These are phyloP conservation scores for Galerina marginata DNA, from an alignment of 768 basidiomycete genomes.

Conservation along the genomic window DNA sequence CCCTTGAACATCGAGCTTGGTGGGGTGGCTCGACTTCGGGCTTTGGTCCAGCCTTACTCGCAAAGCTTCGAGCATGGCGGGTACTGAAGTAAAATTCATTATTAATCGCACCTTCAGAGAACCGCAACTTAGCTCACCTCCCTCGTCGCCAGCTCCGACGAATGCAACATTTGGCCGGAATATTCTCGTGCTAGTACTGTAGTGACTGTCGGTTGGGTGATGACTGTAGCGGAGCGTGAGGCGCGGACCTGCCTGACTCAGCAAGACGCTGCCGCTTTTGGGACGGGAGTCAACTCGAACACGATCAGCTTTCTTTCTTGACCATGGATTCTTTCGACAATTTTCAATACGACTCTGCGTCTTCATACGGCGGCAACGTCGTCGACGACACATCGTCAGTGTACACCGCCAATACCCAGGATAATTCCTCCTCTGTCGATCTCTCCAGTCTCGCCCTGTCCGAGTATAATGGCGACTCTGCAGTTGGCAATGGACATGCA, in stretches of 20 bases:
- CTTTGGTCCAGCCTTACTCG: too few species aligned
- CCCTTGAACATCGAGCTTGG: too few species aligned
- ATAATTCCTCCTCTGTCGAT: conserved; percentile 61
- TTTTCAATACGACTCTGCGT: conserved; percentile 84
- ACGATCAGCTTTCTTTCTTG: conserved; percentile 16
- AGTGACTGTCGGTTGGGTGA: too few species aligned
- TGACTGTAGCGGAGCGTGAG: not conserved
- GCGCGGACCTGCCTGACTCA: conserved; percentile 11
- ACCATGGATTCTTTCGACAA: conserved; percentile 85
- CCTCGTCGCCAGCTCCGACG: too few species aligned
- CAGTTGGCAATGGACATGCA: conserved; percentile 43
- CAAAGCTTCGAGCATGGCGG: too few species aligned
- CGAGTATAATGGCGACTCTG: conserved; percentile 57
- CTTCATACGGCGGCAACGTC: conserved; percentile 77
- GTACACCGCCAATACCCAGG: conserved; percentile 74
- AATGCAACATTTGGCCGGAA: too few species aligned
- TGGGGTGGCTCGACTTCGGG: too few species aligned
- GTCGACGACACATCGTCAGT: conserved; percentile 84
- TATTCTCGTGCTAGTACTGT: not conserved
- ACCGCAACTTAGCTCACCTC: too few species aligned
- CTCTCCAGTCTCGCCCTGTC: conserved; percentile 69
- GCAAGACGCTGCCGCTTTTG: conserved; percentile 19
- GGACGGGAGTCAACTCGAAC: not conserved
- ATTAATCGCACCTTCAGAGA: too few species aligned
- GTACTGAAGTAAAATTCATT: too few species aligned